phyloP scores from a whole-genome alignment of 2,329 filamentous ascomycete genomes.

The Neonectria ditissima region DNA sequence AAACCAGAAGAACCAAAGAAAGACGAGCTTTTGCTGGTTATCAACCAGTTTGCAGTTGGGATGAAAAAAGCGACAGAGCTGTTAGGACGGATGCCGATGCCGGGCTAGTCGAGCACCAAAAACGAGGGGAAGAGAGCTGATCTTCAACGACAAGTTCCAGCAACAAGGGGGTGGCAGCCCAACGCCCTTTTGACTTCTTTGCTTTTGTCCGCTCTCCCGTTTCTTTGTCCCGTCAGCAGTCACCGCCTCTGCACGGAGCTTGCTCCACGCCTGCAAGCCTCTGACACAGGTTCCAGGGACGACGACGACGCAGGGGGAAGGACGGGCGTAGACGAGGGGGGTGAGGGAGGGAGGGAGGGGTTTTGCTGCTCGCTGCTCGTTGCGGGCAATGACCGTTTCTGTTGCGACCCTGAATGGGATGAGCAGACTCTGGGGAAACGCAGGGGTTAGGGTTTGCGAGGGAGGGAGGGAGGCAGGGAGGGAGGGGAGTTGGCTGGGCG shows the following conservation, averaged over 20 bases:
- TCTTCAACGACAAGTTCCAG: slow-evolving; percentile 2
- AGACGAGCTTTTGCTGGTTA: background rate
- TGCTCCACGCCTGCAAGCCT: slow-evolving; percentile 32
- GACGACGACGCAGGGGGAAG: slow-evolving; percentile 39
- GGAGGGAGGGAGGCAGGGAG: background rate
- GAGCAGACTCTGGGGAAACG: slow-evolving; percentile 37
- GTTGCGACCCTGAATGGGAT: slow-evolving; percentile 6
- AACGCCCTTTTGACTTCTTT: slow-evolving; percentile 21
- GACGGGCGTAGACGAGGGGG: slow-evolving; percentile 9
- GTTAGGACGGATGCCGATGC: background rate
- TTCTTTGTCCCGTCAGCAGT: slow-evolving; percentile 23
- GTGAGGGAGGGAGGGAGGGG: too few species aligned
- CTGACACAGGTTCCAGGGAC: slow-evolving; percentile 37
- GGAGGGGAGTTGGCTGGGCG: slow-evolving; percentile 9
- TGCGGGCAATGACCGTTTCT: slow-evolving; percentile 9
- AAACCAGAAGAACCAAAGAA: slow-evolving; percentile 20
- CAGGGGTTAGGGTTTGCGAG: background rate
- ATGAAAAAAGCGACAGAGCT: background rate
- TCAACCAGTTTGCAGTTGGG: background rate
- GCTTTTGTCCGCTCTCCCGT: slow-evolving; percentile 15
- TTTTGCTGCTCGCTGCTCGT: too few species aligned
- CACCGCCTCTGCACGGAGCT: slow-evolving; percentile 39
- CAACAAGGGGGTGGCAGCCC: slow-evolving; percentile 18
- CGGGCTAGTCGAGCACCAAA: background rate
- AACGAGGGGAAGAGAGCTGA: background rate